Percentiles rank a stretch among this genome's conserved stretches.
These are phyloP conservation scores for Xylariaceae sp. DNA, from an alignment of 2,329 filamentous ascomycete genomes.

Conservation along the genomic window DNA sequence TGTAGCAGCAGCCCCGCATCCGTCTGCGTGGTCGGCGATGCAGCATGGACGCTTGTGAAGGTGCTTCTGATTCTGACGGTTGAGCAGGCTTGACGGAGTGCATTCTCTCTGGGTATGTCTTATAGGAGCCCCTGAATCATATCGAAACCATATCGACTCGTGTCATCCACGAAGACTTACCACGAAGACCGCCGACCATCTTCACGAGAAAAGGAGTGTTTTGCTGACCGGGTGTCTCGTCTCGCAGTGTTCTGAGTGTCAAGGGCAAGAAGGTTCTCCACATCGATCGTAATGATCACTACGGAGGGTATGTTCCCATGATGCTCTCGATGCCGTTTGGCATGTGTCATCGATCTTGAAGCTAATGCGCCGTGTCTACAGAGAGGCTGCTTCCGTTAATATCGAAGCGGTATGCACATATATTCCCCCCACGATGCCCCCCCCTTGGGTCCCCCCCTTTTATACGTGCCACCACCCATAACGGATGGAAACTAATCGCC, in stretches of 20 bases:
- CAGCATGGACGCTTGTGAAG: slow-evolving; percentile 15
- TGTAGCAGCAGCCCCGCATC: slow-evolving; percentile 37
- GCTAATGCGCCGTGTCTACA: slow-evolving; percentile 35
- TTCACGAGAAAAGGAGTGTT: too few species aligned
- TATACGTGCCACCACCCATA: slow-evolving; percentile 6
- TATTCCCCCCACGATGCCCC: slow-evolving; percentile 5
- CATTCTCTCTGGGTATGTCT: slow-evolving; percentile 85
- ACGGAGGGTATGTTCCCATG: slow-evolving; percentile 71
- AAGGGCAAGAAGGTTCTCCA: slow-evolving; percentile 99
- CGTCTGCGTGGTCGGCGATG: slow-evolving; percentile 6
- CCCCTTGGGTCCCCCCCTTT: slow-evolving; percentile 3
- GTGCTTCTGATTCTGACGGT: slow-evolving; percentile 10
- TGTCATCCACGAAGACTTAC: background rate
- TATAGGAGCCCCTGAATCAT: background rate
- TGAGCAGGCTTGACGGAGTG: slow-evolving; percentile 87
- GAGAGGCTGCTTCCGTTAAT: slow-evolving; percentile 94
- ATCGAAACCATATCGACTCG: background rate
- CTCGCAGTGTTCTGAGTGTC: slow-evolving; percentile 78
- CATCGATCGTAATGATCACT: slow-evolving; percentile 97
- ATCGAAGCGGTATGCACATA: slow-evolving; percentile 70
- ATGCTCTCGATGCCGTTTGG: slow-evolving; percentile 24
- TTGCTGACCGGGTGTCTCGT: slow-evolving; percentile 6
- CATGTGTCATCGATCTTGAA: slow-evolving; percentile 7
- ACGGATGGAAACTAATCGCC: slow-evolving; percentile 14
- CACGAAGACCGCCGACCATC: background rate